Conservation (phyloP, 768 basidiomycete species). For the Gymnopilus junonius region DNA sequence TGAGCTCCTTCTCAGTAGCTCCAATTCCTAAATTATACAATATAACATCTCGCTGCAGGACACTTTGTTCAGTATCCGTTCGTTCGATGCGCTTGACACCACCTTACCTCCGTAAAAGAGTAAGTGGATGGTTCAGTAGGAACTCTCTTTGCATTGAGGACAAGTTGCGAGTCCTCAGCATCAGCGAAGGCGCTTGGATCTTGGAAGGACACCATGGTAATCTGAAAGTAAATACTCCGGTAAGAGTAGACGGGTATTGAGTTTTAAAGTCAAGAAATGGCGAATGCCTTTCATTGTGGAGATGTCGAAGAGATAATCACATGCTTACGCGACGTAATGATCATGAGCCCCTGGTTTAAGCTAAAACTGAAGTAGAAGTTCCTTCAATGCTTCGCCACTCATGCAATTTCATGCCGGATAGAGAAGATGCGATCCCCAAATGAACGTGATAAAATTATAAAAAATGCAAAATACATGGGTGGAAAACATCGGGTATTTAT, state of each 20-base stretch:
- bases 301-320: conserved; percentile 4
- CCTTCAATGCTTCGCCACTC: neutral
- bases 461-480: conserved; percentile 7
- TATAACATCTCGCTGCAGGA: conserved; percentile 73
- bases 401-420: no score
- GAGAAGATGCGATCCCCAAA: neutral
- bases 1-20: conserved; percentile 89
- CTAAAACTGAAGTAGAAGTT: no score
- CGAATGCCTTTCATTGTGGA: neutral
- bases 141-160: conserved; percentile 79
- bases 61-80: neutral
- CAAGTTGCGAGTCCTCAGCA: conserved; percentile 80
- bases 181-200: conserved; percentile 63
- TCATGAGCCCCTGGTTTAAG: neutral
- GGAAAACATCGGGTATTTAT: conserved; percentile 5
- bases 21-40: conserved; percentile 96
- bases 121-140: conserved; percentile 60
- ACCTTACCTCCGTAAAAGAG: conserved; percentile 69
- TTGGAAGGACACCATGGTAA: conserved; percentile 43
- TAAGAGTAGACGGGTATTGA: neutral
- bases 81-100: neutral
- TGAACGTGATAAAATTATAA: neutral
- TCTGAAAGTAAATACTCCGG: neutral
- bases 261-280: neutral
- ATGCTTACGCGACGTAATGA: conserved; percentile 3